Percentiles rank a stretch among this genome's conserved stretches.
These are phyloP conservation scores for Starmerella cellae DNA, from an alignment of 805 yeast species.

Conservation along the genomic window DNA sequence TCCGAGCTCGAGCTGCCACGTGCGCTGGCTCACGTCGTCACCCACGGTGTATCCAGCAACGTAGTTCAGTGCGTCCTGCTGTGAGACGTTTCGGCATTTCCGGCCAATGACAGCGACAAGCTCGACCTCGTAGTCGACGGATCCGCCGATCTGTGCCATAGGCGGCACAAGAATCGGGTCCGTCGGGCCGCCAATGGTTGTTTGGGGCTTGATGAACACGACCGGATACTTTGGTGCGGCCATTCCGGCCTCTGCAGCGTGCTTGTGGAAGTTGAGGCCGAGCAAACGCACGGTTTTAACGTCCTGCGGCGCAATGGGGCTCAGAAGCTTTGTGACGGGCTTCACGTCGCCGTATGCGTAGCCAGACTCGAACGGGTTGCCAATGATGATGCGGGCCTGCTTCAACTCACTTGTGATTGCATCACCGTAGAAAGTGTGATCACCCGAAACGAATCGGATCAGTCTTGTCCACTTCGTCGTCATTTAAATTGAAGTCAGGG, in stretches of 20 bases:
- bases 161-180: conserved; percentile 32
- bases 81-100: conserved; percentile 33
- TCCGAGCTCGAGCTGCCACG: conserved; percentile 43
- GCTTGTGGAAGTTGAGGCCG: conserved; percentile 40
- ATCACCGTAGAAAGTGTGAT: conserved; percentile 36
- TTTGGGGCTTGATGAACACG: conserved; percentile 39
- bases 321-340: conserved; percentile 29
- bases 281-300: conserved; percentile 35
- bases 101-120: conserved; percentile 42
- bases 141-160: conserved; percentile 25
- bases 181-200: conserved; percentile 34
- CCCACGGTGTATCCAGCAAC: conserved; percentile 43
- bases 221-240: conserved; percentile 38
- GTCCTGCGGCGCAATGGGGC: conserved; percentile 32
- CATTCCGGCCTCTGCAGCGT: conserved; percentile 31
- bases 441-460: conserved; percentile 38
- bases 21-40: conserved; percentile 44
- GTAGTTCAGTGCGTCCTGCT: conserved; percentile 34
- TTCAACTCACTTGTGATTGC: conserved; percentile 33
- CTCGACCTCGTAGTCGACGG: conserved; percentile 43
- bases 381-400: conserved; percentile 35
- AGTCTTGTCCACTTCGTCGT: conserved; percentile 24
- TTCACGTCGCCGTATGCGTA: conserved; percentile 30
- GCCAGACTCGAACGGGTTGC: conserved; percentile 33
- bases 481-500: too few species aligned